Percentiles rank a stretch among this genome's conserved stretches.
Conservation (phyloP, 257 asterid species). For the Avicennia marina region DNA sequence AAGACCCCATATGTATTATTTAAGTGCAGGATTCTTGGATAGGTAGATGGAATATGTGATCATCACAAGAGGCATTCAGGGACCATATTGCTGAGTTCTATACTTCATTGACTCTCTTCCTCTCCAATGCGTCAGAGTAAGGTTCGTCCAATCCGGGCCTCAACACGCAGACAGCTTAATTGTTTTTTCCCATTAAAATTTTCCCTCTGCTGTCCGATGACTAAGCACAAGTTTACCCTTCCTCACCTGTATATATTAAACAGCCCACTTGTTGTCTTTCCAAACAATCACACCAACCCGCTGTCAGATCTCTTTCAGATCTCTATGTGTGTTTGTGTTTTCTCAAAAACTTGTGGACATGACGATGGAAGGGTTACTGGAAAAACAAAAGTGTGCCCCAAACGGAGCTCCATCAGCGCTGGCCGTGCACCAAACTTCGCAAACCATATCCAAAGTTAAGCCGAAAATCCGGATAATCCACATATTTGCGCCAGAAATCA, state of each 20-base stretch:
- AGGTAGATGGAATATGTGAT: too few relatives aligned
- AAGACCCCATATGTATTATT: too few relatives aligned
- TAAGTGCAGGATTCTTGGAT: too few relatives aligned
- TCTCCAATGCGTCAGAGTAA: conserved; percentile 31
- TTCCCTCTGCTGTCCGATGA: conserved; percentile 13
- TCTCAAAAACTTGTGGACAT: background rate
- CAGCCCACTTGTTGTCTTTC: too few relatives aligned
- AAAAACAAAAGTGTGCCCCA: conserved; percentile 29
- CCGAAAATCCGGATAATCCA: conserved; percentile 80
- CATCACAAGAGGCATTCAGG: conserved; percentile 31
- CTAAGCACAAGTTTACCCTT: conserved; percentile 7
- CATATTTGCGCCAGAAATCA: conserved; percentile 86
- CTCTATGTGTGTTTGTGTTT: conserved; percentile 4
- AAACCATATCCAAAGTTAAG: conserved; percentile 47
- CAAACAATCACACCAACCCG: conserved; percentile 27
- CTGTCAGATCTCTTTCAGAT: conserved; percentile 10
- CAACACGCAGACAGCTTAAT: conserved; percentile 23
- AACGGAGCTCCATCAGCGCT: conserved; percentile 34
- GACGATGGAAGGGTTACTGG: conserved; percentile 36
- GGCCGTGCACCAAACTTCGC: conserved; percentile 53
- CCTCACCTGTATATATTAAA: conserved; percentile 13
- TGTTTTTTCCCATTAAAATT: background rate
- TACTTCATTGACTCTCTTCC: conserved; percentile 38
- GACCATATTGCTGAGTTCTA: conserved; percentile 39
- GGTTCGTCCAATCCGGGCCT: conserved; percentile 60